Base-by-base conservation (phyloP, 2,329 filamentous ascomycete genomes). In the Neofusicoccum kwambonambiense region DNA sequence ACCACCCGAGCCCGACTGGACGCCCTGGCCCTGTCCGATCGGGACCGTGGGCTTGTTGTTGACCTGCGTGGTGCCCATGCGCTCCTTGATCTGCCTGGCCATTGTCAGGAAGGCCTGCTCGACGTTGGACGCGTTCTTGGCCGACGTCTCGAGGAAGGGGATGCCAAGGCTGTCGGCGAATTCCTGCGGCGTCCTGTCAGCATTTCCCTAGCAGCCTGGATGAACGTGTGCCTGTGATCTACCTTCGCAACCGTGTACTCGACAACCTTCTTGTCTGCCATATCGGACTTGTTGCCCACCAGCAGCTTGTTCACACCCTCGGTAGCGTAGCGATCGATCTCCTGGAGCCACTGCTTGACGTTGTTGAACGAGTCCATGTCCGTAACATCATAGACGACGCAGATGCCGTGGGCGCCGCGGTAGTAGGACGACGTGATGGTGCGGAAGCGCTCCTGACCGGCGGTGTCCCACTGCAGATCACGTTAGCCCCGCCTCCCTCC, bases 331-430 rank as follows among this genome's bases (percentile, higher is more conserved):
- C 95, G 90, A 84, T 99, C 95, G 74, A 99, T 99, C 84, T 99
- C 95, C 82, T 99, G 95, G 68, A 99, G 88, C 95, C 95, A 99
- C 86, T 99, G 95, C 91, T 99, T 98, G 75, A 99, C 95, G 84
- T 98, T 99, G 89, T 99, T 98, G 92, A 99, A 99, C 35, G 92
- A 97, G 81, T 98, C 95, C 94, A 98, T 97, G 80, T 99, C 95
- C 72, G 95, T 99, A 77, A 99, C 95, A 89, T 99, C 95, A 87
- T 98, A 99, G 79, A 99, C 95, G 73, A 99, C 94, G 83, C 95
- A 99, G 83, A 99, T 99, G 74, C 95, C 95, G 83, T 98, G 95
- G 71, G 95, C 95, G 76, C 95, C 95, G 78, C 95, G 92, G 86
- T 99, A 99, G 87, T 99, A 99, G 68, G 95, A 98, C 47, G 94